Evolutionary conservation across 768 basidiomycete genomes (phyloP).

Genomic region (Lentinula guzmanii): DNA sequence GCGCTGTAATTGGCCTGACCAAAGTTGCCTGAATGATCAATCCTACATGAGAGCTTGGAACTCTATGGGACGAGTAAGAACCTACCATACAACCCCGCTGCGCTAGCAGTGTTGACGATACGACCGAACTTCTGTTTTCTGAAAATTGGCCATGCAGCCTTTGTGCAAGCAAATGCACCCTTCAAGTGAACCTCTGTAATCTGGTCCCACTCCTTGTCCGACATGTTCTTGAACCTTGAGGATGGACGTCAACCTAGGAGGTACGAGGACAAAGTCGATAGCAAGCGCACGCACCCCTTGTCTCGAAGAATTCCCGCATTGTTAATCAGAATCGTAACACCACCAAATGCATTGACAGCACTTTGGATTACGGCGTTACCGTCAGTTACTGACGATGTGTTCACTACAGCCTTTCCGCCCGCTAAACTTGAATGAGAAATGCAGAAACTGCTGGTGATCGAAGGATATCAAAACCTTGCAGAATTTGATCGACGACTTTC

Average conservation of each 20-base stretch:
- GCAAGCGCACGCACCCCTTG: slow-evolving; percentile 48
- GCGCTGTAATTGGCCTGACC: slow-evolving; percentile 98
- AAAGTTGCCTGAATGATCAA: slow-evolving; percentile 65
- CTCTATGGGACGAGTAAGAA: not conserved
- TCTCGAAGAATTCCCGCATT: slow-evolving; percentile 91
- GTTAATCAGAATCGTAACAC: slow-evolving; percentile 85
- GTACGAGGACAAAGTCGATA: not conserved
- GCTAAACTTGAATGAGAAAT: slow-evolving; percentile 35
- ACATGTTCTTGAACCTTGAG: slow-evolving; percentile 91
- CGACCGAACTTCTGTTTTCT: slow-evolving; percentile 93
- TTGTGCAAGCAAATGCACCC: slow-evolving; percentile 87
- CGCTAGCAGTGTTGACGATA: slow-evolving; percentile 90
- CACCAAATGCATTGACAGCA: slow-evolving; percentile 81
- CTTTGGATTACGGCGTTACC: slow-evolving; percentile 82
- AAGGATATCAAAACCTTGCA: slow-evolving; percentile 49
- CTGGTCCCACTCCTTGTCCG: slow-evolving; percentile 90
- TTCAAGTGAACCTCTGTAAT: slow-evolving; percentile 88
- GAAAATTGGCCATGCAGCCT: slow-evolving; percentile 95
- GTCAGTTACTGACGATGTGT: slow-evolving; percentile 82
- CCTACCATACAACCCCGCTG: slow-evolving; percentile 88
- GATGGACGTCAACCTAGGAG: not conserved
- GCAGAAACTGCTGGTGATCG: not conserved
- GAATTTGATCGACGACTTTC: slow-evolving; percentile 88
- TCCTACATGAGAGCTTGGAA: not conserved
- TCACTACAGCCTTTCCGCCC: slow-evolving; percentile 84